Conservation (phyloP, 768 basidiomycete species). For the Asterophora lycoperdoides region DNA sequence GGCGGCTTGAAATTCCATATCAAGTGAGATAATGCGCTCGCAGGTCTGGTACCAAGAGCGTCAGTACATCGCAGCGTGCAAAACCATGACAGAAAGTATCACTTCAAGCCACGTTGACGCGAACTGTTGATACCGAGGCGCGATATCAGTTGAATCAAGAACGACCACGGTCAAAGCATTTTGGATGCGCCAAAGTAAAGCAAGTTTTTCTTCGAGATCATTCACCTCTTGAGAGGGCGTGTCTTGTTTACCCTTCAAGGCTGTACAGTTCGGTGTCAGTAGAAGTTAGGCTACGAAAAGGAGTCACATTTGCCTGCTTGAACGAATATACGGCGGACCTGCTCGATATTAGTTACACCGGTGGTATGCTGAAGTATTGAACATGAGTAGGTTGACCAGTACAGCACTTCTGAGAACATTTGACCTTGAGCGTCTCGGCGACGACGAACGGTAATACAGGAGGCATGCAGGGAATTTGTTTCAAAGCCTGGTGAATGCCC, state of each 20-base stretch:
- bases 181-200: neutral
- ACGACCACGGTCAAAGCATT: neutral
- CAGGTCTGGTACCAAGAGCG: neutral
- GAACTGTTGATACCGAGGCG: neutral
- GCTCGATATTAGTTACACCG: neutral
- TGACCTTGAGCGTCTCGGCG: no score
- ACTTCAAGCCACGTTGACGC: neutral
- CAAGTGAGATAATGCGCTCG: neutral
- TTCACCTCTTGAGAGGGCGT: neutral
- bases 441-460: neutral
- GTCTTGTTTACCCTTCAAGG: neutral
- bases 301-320: neutral
- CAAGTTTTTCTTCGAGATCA: neutral
- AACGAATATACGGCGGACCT: neutral
- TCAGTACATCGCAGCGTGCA: neutral
- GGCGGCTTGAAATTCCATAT: neutral
- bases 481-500: neutral
- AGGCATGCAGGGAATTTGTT: neutral
- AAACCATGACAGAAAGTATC: neutral
- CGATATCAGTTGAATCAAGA: neutral
- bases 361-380: neutral
- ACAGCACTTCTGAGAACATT: no score
- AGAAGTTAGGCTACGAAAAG: neutral
- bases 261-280: neutral
- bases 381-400: no score